Evolutionary conservation across 2,329 filamentous ascomycete species (phyloP), one percentile per base, ranked within the genome.

Genomic region (Teratosphaeria nubilosa): DNA sequence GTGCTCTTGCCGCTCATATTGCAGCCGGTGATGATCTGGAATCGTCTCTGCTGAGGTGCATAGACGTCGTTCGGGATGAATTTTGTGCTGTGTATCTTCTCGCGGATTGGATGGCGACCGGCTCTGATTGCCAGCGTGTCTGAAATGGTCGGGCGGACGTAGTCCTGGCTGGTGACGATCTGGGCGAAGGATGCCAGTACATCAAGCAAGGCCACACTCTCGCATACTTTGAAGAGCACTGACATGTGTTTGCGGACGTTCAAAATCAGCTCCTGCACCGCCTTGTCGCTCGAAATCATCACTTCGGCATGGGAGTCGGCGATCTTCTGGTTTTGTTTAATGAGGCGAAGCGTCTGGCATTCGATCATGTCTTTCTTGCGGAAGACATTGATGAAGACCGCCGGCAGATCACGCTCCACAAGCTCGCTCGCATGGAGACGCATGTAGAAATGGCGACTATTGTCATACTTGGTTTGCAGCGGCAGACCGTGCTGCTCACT

Each of bases 1-100:
- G 91, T 99, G 63, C 88, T 95, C 72, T 97, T 99, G 0, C 91
- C 94, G 65, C 90, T 95, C 94, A 99, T 99, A 66, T 99, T 99
- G 71, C 90, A 95, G 3, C 94, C 92, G 0, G 92, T 97, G 62
- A 99, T 86, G 61, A 97, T 87, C 64, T 97, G 91, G 67, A 96
- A 95, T 1, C 91, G 84, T 37, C 85, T 85, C 60, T 92, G 85
- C 34, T 87, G 81, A 0, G 86, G 88, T 2, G 90, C 87, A 66
- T 91, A 97, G 30, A 91, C 88, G 67, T 97, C 91, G 63, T 97
- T 97, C 0, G 94, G 88, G 3, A 97, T 78, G 68, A 88, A 95
- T 24, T 82, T 84, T 52, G 80, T 81, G 0, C 77, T 75, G 63
- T 89, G 84, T 1, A 86, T 82, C 68, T 85, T 88, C 73, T 95